Percentiles rank a stretch among this genome's conserved stretches.
phyloP scores from a whole-genome alignment of 179 eudicot genomes.

The Beta macrorhiza region DNA sequence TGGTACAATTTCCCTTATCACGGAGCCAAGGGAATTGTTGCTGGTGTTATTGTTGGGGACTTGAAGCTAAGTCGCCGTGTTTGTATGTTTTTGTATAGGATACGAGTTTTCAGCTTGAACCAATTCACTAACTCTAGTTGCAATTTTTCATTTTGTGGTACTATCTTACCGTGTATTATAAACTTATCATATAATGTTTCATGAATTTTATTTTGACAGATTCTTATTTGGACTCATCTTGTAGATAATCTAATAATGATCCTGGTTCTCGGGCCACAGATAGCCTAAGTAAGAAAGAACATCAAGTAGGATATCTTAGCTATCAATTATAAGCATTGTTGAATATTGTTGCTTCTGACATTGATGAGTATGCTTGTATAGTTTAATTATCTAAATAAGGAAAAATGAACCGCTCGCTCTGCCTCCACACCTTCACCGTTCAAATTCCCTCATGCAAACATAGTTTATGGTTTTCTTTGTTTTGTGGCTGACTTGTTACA shows the following conservation, averaged over 20 bases:
- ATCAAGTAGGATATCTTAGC: constrained; percentile 52
- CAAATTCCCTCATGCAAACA: neutral
- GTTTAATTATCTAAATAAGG: too few species aligned
- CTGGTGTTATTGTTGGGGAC: constrained; percentile 94
- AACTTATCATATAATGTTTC: neutral
- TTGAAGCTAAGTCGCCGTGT: constrained; percentile 78
- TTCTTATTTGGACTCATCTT: constrained; percentile 1
- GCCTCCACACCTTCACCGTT: neutral
- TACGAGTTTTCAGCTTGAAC: constrained; percentile 45
- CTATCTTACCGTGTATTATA: neutral
- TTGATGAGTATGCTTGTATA: too few species aligned
- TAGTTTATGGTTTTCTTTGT: neutral
- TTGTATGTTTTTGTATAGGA: constrained; percentile 85
- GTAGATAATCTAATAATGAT: constrained; percentile 86
- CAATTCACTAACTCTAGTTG: neutral
- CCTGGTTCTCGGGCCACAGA: constrained; percentile 73
- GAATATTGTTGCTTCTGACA: too few species aligned
- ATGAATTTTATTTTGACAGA: neutral
- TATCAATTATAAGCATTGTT: neutral
- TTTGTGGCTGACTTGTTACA: neutral
- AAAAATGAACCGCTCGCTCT: neutral
- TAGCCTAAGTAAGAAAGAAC: constrained; percentile 70
- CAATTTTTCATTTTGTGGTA: neutral
- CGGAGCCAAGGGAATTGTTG: constrained; percentile 50
- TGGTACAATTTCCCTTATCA: too few species aligned